Evolutionary conservation across 352 stramenopile species (phyloP).

Genomic region (Phytophthora uliginosa): DNA sequence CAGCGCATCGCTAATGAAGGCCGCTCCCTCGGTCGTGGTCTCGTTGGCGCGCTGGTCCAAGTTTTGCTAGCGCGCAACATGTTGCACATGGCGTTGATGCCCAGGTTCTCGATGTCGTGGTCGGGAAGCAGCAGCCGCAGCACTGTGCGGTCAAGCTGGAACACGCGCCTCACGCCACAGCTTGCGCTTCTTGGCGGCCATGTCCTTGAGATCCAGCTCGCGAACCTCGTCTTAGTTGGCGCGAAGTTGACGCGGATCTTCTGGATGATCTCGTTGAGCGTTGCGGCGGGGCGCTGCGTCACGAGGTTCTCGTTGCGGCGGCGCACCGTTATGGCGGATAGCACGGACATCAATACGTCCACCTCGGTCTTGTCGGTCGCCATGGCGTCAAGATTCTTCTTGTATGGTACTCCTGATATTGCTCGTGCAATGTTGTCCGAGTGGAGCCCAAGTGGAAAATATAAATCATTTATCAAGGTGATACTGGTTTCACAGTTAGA

Average conservation of each 20-base stretch:
- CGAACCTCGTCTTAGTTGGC: constrained; percentile 63
- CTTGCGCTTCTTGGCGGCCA: constrained; percentile 59
- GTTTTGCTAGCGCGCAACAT: constrained; percentile 65
- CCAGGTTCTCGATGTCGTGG: constrained; percentile 63
- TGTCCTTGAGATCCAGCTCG: constrained; percentile 66
- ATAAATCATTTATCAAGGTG: too few relatives aligned
- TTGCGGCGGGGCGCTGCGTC: constrained; percentile 44
- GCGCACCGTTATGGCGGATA: constrained; percentile 47
- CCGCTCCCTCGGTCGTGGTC: constrained; percentile 46
- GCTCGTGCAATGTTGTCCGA: too few relatives aligned
- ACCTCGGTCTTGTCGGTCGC: constrained; percentile 25
- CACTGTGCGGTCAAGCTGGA: constrained; percentile 62
- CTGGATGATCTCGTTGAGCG: constrained; percentile 65
- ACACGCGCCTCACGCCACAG: constrained; percentile 57
- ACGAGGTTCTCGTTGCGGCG: constrained; percentile 46
- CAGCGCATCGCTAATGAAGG: constrained; percentile 46
- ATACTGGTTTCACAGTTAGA: too few relatives aligned
- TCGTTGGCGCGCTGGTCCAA: constrained; percentile 63
- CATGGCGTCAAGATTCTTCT: constrained; percentile 3
- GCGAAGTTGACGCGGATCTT: too few relatives aligned
- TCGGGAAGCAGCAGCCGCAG: constrained; percentile 51
- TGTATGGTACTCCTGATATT: neutral
- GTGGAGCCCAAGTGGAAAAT: too few relatives aligned
- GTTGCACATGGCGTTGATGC: constrained; percentile 56
- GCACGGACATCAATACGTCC: constrained; percentile 45